Conservation (phyloP, 129 eudicot species). For the Solidago caesia region DNA sequence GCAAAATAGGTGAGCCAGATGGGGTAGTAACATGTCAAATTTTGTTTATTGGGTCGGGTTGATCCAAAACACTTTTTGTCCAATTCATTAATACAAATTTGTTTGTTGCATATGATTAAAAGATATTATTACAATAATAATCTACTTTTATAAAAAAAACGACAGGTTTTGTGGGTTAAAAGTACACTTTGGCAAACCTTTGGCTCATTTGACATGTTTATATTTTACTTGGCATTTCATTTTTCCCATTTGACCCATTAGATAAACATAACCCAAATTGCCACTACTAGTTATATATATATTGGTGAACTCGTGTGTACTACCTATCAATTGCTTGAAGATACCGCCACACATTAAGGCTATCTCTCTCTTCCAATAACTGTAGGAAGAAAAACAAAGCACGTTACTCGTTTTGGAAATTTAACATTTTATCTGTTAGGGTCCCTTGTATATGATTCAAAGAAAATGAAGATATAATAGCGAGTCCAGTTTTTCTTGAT, state of each 20-base stretch:
- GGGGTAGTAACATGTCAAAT: neutral
- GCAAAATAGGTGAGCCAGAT: neutral
- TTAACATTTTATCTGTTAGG: neutral
- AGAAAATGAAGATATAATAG: neutral
- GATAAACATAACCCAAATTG: conserved; percentile 4
- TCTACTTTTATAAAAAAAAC: neutral
- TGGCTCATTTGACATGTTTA: neutral
- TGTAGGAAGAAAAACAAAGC: conserved; percentile 26
- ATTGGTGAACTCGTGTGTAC: neutral
- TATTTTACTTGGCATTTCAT: neutral
- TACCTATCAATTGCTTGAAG: conserved; percentile 89
- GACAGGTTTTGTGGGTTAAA: neutral
- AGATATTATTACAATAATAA: neutral
- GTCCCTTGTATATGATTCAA: neutral
- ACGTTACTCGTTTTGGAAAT: neutral
- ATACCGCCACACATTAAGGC: conserved; percentile 72
- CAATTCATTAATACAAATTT: neutral
- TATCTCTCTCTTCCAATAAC: conserved; percentile 86
- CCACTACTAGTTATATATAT: neutral
- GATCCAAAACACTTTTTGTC: neutral
- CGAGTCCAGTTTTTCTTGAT: neutral
- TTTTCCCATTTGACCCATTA: neutral
- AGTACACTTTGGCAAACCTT: neutral
- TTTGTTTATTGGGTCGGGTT: neutral
- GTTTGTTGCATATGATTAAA: neutral